phyloP scores from a whole-genome alignment of 495 filamentous ascomycete genomes.

The Penicillium robsamsonii region DNA sequence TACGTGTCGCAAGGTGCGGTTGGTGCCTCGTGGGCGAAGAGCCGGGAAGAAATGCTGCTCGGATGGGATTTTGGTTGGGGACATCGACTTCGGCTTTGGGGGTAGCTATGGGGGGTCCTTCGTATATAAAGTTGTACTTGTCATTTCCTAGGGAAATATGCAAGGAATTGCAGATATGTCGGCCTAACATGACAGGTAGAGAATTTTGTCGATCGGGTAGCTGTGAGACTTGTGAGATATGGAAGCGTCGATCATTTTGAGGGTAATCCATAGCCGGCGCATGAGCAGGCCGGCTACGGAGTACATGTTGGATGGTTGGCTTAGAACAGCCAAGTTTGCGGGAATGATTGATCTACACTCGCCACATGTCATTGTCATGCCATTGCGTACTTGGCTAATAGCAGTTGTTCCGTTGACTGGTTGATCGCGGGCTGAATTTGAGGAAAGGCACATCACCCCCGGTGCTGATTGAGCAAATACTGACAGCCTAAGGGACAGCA shows the following conservation, averaged over 20 bases:
- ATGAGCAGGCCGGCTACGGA: not conserved
- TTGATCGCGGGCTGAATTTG: not conserved
- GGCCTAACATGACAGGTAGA: not conserved
- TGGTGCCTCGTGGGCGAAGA: not conserved
- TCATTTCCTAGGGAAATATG: not conserved
- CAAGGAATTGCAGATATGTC: not conserved
- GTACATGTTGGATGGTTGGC: not conserved
- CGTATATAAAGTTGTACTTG: not conserved
- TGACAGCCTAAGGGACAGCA: not conserved
- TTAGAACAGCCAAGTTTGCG: not conserved
- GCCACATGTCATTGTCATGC: not conserved
- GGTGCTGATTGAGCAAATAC: not conserved
- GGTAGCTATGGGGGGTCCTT: not conserved
- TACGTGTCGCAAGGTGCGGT: not conserved
- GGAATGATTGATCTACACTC: conserved; percentile 3
- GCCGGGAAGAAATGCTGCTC: not conserved
- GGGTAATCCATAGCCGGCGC: not conserved
- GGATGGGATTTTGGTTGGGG: not conserved
- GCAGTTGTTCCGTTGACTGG: not conserved
- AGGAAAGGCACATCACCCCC: not conserved
- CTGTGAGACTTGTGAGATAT: not conserved
- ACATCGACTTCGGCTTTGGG: not conserved
- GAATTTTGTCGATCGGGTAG: not conserved
- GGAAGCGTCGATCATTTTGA: not conserved
- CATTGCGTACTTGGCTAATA: conserved; percentile 1